A percentile compares a stretch with the other conserved stretches of the same genome.
phyloP scores from a whole-genome alignment of 1,284 basidiomycete species.

The Bondarzewia mesenterica region DNA sequence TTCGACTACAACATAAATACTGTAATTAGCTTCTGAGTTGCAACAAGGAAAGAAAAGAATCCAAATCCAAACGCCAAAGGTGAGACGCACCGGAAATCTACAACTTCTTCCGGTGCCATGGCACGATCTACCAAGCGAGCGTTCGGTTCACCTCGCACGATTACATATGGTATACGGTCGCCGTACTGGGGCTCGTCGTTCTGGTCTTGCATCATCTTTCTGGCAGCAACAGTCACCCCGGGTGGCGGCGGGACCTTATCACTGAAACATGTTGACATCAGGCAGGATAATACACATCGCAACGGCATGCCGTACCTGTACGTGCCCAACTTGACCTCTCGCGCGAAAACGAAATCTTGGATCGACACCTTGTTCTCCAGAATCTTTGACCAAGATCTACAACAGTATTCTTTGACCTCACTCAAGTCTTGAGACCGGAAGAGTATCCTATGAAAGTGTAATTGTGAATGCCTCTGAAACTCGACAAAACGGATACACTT shows the following conservation, averaged over 20 bases:
- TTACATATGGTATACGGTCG: conserved; percentile 90
- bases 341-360: conserved; percentile 92
- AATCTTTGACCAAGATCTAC: conserved; percentile 80
- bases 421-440: conserved; percentile 88
- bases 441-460: conserved; percentile 52
- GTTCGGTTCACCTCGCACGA: conserved; percentile 60
- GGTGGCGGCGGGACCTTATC: conserved; percentile 84
- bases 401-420: conserved; percentile 84
- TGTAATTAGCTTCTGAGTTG: conserved; percentile 1
- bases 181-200: conserved; percentile 86
- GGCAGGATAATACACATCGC: neutral
- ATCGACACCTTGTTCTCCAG: conserved; percentile 73
- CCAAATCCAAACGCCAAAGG: neutral
- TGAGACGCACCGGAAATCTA: conserved; percentile 56
- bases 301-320: conserved; percentile 55
- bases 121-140: conserved; percentile 78
- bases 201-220: conserved; percentile 68
- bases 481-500: conserved; percentile 14
- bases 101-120: conserved; percentile 69
- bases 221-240: conserved; percentile 81
- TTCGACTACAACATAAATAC: conserved; percentile 31
- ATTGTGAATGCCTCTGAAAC: neutral
- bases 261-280: conserved; percentile 26
- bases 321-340: conserved; percentile 87
- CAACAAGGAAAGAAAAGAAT: neutral